Evolutionary conservation across 2,329 filamentous ascomycete species (phyloP), one percentile per base, ranked within the genome.

Genomic region (Aspergillus sp.): DNA sequence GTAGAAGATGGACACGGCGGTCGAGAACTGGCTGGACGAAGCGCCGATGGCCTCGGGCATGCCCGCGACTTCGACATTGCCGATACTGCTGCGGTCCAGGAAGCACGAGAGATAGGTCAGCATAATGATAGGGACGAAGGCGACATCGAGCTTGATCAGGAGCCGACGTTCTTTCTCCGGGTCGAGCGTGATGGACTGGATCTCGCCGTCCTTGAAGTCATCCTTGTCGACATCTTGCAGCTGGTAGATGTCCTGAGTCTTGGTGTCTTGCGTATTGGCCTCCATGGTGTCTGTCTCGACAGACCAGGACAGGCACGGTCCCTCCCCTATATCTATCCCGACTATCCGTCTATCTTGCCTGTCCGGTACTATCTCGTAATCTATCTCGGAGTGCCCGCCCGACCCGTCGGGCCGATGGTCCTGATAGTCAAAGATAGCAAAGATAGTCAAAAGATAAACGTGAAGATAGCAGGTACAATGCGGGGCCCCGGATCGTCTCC

Each of bases 21-120:
- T 73, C n/a, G 68, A 72, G 54, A 72, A 75, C 49, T 74, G 61
- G 30, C 61, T 60, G 7, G 59, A 57, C 1, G 64, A 64, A 8
- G 70, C 66, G 26, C 63, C 57, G 41, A 76, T 73, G 48, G 71
- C 73, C 35, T 66, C 61, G 2, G 70, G 67, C 69, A 76, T 73
- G 41, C 69, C 67, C 32, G 69, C 71, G 4, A 71, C 65, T 47
- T 68, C 69, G 50, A 74, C 73, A 54, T 77, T 77, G 42, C 73
- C 71, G 60, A 57, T 52, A 43, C 45, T 4, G 4, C 36, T 42
- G 45, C 78, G 69, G 58, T 82, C 79, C 36, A 80, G 64, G 54
- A 77, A 79, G 50, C 73, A 77, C 3, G 71, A 69, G 19, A 81
- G 56, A 50, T 79, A 81, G 4, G 79, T 68, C 41, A 78, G 59